Evolutionary conservation across 2,329 filamentous ascomycete genomes (phyloP), one percentile per base, ranked within the genome.

Genomic region (Diaporthe amygdali): DNA sequence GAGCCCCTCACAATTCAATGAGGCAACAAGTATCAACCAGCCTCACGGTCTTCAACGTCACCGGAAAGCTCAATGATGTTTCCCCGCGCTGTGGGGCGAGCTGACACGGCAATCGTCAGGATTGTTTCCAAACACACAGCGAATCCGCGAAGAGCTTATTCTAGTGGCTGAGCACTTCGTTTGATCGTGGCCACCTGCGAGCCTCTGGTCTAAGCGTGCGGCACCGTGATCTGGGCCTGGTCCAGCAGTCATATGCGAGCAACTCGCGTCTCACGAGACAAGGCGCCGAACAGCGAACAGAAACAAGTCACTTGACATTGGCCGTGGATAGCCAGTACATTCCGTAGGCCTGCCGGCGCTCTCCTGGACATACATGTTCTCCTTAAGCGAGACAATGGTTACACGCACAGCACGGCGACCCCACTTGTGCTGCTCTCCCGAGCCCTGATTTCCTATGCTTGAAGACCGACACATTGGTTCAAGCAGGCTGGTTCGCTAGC

Each of bases 341-440:
- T 22, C 30, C n/a, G 37, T 49, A 30, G 27, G 12, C 59, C 59
- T 32, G 30, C 20, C 44, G 44, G 41, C 59, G 10, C 25, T 25
- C 15, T 32, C 59, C 44, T 44, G 30, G n/a, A 41, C 59, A 49
- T 64, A 39, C 44, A 64, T 47, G 41, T 64, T 30, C 59, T 20
- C 44, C 9, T 8, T 49, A 64, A 64, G 59, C 59, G 59, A 64
- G 59, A 63, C 59, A 64, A 37, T 17, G 30, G 59, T 49, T 64
- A 49, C 59, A 64, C 59, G 12, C n/a, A 30, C 30, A 49, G 44
- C 44, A 49, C 59, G 59, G 59, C 30, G 37, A 25, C 14, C 30
- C 41, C 59, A 15, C 44, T 20, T 14, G 30, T 49, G 30, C 59
- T 64, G 59, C 44, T 49, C 41, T n/a, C 20, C 17, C 8, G 17